Conservation (phyloP, 768 basidiomycete genomes). For the Arthromyces matolae region DNA sequence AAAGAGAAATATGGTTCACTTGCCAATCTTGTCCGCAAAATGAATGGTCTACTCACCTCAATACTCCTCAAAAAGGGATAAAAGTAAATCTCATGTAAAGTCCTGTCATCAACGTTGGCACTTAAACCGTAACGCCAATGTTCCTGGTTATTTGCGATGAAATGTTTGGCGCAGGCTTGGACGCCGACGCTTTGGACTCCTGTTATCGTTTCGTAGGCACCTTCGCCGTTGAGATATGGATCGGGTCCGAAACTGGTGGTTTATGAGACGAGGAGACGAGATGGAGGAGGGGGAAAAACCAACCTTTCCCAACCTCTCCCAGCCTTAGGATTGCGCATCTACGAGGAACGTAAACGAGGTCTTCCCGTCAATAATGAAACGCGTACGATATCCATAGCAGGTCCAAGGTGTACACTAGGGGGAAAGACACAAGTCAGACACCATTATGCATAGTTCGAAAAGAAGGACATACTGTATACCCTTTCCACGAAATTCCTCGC, state of each 20-base stretch:
- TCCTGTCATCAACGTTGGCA: slow-evolving; percentile 54
- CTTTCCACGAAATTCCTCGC: slow-evolving; percentile 64
- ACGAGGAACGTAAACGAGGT: background rate
- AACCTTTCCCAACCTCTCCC: slow-evolving; percentile 50
- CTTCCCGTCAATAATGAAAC: background rate
- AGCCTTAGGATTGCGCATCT: slow-evolving; percentile 52
- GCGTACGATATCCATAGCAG: slow-evolving; percentile 50
- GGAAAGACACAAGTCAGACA: background rate
- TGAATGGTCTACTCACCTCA: slow-evolving; percentile 30
- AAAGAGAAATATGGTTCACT: background rate
- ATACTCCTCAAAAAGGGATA: slow-evolving; percentile 49
- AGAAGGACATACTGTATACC: slow-evolving; percentile 43
- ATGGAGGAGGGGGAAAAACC: background rate
- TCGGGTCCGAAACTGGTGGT: slow-evolving; percentile 48
- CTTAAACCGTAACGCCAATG: slow-evolving; percentile 46
- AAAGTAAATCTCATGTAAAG: slow-evolving; percentile 49
- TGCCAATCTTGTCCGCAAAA: background rate
- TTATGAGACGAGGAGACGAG: background rate
- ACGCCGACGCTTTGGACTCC: slow-evolving; percentile 62
- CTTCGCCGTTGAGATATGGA: slow-evolving; percentile 62
- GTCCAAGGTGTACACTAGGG: slow-evolving; percentile 46
- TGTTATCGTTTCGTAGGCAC: slow-evolving; percentile 52
- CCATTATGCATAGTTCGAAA: background rate
- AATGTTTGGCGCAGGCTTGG: slow-evolving; percentile 56
- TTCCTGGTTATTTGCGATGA: slow-evolving; percentile 48